These are phyloP conservation scores for Monosporascus sp. DNA, from an alignment of 2,329 filamentous ascomycete species.

Conservation along the genomic window DNA sequence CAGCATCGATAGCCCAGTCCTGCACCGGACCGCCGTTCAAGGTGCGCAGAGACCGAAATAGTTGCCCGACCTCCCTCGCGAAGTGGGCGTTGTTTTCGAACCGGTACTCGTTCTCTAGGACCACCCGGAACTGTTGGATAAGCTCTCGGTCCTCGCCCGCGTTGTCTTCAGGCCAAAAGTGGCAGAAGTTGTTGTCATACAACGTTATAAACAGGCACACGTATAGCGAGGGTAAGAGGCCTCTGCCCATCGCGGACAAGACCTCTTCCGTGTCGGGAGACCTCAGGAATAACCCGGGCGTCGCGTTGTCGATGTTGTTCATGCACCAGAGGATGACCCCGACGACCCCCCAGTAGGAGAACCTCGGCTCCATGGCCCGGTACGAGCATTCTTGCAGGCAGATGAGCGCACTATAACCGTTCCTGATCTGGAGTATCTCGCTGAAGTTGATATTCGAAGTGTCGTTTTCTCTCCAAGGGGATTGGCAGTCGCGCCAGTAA, in stretches of 20 bases:
- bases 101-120: background rate
- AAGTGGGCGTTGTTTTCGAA: background rate
- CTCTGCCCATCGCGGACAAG: background rate
- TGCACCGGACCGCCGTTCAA: no score
- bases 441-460: background rate
- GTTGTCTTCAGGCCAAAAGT: background rate
- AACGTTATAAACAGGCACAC: background rate
- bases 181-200: background rate
- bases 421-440: background rate
- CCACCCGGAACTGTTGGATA: background rate
- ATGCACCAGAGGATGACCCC: background rate
- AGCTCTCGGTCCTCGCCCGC: background rate
- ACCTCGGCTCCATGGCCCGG: background rate
- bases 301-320: background rate
- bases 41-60: no score
- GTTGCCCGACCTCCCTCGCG: background rate
- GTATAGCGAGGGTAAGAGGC: background rate
- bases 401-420: background rate
- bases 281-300: background rate
- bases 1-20: no score
- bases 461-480: background rate
- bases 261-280: background rate
- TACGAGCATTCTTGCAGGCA: background rate
- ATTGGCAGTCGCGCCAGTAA: background rate
- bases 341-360: background rate